These are phyloP conservation scores for Vicia villosa DNA, from an alignment of 306 rosid genomes.

Conservation along the genomic window DNA sequence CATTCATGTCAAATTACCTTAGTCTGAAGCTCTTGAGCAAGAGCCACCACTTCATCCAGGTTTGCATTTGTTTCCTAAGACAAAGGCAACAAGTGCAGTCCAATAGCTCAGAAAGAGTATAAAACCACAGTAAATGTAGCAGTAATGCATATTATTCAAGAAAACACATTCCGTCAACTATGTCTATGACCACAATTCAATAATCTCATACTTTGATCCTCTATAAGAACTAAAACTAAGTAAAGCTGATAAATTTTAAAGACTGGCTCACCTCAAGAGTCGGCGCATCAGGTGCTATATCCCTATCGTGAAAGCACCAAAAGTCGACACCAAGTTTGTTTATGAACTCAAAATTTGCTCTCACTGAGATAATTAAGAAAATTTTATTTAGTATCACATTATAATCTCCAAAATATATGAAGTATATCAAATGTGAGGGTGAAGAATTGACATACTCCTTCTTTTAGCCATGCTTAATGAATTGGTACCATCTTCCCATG, in stretches of 20 bases:
- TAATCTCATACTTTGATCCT: constrained; percentile 13
- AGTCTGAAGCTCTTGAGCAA: constrained; percentile 84
- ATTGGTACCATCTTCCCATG: constrained; percentile 98
- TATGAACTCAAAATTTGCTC: constrained; percentile 90
- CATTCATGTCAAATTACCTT: constrained; percentile 55
- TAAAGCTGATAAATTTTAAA: constrained; percentile 5
- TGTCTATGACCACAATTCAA: constrained; percentile 9
- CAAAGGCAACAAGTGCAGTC: constrained; percentile 25
- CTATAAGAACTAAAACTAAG: background rate
- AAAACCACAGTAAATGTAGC: constrained; percentile 1
- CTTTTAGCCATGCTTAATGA: constrained; percentile 89
- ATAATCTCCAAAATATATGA: constrained; percentile 3
- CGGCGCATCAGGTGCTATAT: constrained; percentile 82
- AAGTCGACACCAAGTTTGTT: constrained; percentile 80
- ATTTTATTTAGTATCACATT: constrained; percentile 2
- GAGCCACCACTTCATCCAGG: constrained; percentile 92
- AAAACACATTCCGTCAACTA: constrained; percentile 19
- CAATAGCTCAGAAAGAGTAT: constrained; percentile 26
- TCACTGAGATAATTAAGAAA: constrained; percentile 57
- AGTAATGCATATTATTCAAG: constrained; percentile 8
- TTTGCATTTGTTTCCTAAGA: constrained; percentile 83
- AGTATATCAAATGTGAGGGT: constrained; percentile 8
- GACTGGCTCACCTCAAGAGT: constrained; percentile 64
- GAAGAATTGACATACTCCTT: constrained; percentile 64
- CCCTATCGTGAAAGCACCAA: constrained; percentile 98